Percentiles rank a stretch among this genome's conserved stretches.
Evolutionary conservation across 495 filamentous ascomycete species (phyloP).

Genomic region (Neurospora pannonica): DNA sequence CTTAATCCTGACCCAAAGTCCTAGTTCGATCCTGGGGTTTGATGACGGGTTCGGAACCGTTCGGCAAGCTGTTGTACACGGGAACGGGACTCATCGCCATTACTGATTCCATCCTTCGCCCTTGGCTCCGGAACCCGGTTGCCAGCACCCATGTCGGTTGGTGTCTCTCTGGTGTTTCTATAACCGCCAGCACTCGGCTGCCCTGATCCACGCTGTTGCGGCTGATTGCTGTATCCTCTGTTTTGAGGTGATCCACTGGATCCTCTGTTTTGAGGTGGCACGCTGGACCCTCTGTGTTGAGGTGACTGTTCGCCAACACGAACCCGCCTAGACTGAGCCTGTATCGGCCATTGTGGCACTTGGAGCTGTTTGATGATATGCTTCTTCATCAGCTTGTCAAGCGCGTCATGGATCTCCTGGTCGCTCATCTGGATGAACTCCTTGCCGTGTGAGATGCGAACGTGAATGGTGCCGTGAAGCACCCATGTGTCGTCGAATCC

Average conservation of each 20-base stretch:
- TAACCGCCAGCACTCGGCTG: neutral
- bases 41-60: neutral
- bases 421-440: constrained; percentile 4
- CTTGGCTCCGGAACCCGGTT: neutral
- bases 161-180: neutral
- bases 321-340: neutral
- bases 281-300: neutral
- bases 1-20: neutral
- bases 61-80: neutral
- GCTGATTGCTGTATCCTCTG: neutral
- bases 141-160: neutral
- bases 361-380: neutral
- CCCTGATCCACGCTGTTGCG: neutral
- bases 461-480: constrained; percentile 21
- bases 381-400: neutral
- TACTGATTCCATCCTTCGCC: neutral
- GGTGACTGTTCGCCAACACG: neutral
- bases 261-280: neutral
- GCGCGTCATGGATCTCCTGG: neutral
- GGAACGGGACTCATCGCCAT: neutral
- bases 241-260: neutral
- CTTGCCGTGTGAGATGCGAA: constrained; percentile 12
- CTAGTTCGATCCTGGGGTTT: neutral
- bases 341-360: neutral
- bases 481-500: neutral